Evolutionary conservation across 2,329 filamentous ascomycete species (phyloP), one percentile per base, ranked within the genome.

Genomic region (Scytalidium sp.): DNA sequence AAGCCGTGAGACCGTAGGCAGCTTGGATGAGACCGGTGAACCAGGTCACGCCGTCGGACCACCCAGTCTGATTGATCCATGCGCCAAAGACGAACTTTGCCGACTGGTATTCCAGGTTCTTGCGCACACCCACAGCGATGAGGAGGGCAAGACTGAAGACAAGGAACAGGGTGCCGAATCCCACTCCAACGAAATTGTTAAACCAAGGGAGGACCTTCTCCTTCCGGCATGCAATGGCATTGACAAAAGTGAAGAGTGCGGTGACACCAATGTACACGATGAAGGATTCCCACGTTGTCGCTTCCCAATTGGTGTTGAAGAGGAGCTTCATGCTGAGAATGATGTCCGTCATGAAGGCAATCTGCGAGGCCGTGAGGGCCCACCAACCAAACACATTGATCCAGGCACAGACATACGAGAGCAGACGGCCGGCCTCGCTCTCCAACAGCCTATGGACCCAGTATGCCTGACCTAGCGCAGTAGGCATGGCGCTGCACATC

Each of bases 341-440:
- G 45, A 83, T 80, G 55, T 80, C 70, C 3, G 76, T 75, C 77
- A 82, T 81, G 57, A 83, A 82, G 11, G 77, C 78, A 20, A 76
- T 70, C 51, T 79, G 75, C 1, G 76, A 80, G 0, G 79, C 79
- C 0, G 75, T 75, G 50, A 82, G 62, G 0, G 77, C 75, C 71
- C 77, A 80, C 79, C 79, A 83, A 11, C 79, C 79, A 50, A 81
- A 81, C 0, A 74, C 79, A 61, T 82, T 82, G 58, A 81, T 79
- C 77, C 78, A 82, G 2, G 79, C 79, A 54, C 77, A 80, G 64
- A 82, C 70, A 57, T 82, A 83, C 1, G 75, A 79, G 3, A 64
- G 58, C 52, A 80, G 78, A 2, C 79, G 71, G 2, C 78, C 79
- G 1, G 57, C 41, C 1, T 61, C 63, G 13, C 59, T 57, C 50